phyloP scores from a whole-genome alignment of 1,284 basidiomycete species.

The Ceratobasidium sp. region DNA sequence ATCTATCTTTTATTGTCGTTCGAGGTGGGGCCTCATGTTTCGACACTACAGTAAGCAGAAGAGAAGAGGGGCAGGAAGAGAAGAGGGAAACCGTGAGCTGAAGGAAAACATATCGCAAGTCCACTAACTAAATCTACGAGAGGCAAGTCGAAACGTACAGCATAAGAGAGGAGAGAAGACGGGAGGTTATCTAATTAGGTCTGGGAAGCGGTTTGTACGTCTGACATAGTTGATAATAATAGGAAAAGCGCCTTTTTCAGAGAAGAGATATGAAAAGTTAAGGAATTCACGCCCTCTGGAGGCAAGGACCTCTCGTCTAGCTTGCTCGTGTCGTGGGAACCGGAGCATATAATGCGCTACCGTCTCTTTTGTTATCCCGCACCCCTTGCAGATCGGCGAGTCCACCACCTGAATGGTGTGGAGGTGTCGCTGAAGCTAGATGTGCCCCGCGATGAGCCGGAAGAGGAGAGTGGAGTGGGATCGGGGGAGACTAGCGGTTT shows the following conservation, averaged over 20 bases:
- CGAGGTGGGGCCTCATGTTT: too few relatives aligned
- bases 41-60: too few relatives aligned
- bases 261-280: neutral
- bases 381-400: neutral
- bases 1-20: too few relatives aligned
- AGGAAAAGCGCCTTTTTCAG: neutral
- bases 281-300: neutral
- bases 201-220: neutral
- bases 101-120: too few relatives aligned
- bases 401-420: neutral
- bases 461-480: neutral
- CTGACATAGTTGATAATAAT: neutral
- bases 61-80: too few relatives aligned
- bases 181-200: neutral
- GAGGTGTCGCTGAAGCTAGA: conserved; percentile 1
- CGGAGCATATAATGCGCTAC: neutral
- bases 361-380: neutral
- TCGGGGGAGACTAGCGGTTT: neutral
- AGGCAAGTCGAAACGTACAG: too few relatives aligned
- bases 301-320: neutral
- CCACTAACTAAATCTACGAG: too few relatives aligned
- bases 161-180: neutral
- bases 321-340: neutral
- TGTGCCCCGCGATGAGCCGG: conserved; percentile 4
- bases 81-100: too few relatives aligned